Base-by-base conservation (phyloP, 768 basidiomycete species). In the Amanita rubescens region DNA sequence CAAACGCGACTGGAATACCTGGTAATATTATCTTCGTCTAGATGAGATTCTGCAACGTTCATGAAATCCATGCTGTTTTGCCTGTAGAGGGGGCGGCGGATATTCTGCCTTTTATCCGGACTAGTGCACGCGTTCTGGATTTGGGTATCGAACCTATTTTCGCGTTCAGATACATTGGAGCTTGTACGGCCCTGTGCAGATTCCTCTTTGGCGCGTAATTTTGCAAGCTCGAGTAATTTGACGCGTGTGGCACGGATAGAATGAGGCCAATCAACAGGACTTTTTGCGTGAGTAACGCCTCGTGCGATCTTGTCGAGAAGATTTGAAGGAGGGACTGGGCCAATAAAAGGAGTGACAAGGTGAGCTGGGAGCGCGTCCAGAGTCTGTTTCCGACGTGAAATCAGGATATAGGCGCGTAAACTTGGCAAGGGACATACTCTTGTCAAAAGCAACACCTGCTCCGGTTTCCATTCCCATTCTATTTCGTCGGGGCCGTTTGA, bases 41-140 rank as follows among this genome's bases (percentile, higher is more conserved):
- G 62, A 55, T 79, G 71, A 47, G 66, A 68, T 37, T 69, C 72
- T 49, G 75, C 74, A 27, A 75, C 67, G 55, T 77, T 79, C 68
- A 92, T 80, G 58, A 90, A 90, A 63, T 92, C 90, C 90, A 91
- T 91, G 65, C 87, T 89, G 20, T 87, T 88, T 71, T 89, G 87
- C 54, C 85, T 76, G 68, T 88, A 87, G 22, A 90, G 71, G 15
- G 82, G 82, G 15, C 82, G 78, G 52, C 73, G 74, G 24, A 67
- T 60, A 20, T 30, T 49, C n/a, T 45, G 43, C 19, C 33, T n/a
- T 37, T 53, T 53, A 12, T 61, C 62, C 53, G 68, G 62, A 54
- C 59, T 57, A 42, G 62, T 57, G 7, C 59, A 58, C 27, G 67
- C 44, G 19, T 35, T 37, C 20, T 22, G 33, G 35, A 50, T 67